Evolutionary conservation across 2,329 filamentous ascomycete species (phyloP).

Genomic region (Claviceps sp.): DNA sequence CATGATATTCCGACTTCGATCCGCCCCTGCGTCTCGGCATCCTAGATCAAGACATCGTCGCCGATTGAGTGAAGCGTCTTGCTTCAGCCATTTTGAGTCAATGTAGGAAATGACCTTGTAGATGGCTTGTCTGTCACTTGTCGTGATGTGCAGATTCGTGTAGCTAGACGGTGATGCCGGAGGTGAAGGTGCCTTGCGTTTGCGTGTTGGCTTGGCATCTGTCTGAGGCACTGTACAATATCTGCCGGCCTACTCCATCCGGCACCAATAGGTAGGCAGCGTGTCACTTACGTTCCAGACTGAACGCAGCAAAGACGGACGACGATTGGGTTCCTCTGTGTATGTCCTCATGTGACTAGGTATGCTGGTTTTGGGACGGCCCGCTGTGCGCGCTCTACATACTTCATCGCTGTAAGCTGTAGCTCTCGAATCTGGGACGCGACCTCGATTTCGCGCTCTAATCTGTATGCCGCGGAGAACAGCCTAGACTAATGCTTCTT

Average conservation of each 20-base stretch:
- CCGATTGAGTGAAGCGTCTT: neutral
- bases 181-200: neutral
- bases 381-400: neutral
- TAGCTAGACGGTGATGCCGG: neutral
- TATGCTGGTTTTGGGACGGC: neutral
- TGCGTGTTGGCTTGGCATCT: neutral
- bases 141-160: constrained; percentile 1
- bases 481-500: neutral
- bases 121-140: neutral
- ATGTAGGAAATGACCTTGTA: neutral
- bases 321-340: neutral
- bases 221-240: neutral
- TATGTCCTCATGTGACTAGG: neutral
- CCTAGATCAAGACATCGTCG: neutral
- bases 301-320: too few species aligned
- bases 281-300: too few species aligned
- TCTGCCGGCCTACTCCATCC: too few species aligned
- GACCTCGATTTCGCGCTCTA: too few species aligned
- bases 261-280: too few species aligned
- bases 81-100: neutral
- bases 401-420: neutral
- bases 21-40: too few species aligned
- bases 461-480: too few species aligned
- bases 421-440: neutral
- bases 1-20: too few species aligned